These are phyloP conservation scores for Calamus simplicifolius DNA, from an alignment of 176 grass and related monocot species.

Conservation along the genomic window DNA sequence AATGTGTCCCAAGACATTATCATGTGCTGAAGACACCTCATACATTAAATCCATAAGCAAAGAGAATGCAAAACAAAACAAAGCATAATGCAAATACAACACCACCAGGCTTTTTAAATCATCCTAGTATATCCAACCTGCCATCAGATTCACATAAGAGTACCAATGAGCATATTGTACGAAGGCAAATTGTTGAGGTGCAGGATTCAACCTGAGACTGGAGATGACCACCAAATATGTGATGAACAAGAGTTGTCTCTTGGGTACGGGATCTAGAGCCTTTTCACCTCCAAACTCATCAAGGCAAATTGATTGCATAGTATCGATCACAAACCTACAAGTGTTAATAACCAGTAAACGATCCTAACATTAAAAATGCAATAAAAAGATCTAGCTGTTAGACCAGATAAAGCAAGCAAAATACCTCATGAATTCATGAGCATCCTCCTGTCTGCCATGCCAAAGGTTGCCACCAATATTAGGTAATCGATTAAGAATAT, in stretches of 20 bases:
- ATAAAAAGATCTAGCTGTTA: constrained; percentile 10
- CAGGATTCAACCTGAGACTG: constrained; percentile 62
- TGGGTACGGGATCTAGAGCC: constrained; percentile 63
- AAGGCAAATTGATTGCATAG: constrained; percentile 92
- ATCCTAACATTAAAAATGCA: no score
- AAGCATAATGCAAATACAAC: no score
- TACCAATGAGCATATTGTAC: no score
- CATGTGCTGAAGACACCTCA: no score
- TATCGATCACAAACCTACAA: constrained; percentile 87
- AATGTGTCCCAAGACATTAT: no score
- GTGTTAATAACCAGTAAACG: no score
- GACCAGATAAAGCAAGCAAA: constrained; percentile 28
- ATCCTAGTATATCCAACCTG: no score
- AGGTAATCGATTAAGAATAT: constrained; percentile 86
- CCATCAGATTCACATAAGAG: no score
- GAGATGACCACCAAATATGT: constrained; percentile 91
- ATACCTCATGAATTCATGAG: constrained; percentile 99
- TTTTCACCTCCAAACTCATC: constrained; percentile 99
- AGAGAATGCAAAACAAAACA: no score
- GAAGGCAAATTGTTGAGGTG: no score
- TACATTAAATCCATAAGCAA: no score
- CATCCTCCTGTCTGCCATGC: constrained; percentile 90
- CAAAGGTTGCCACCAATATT: constrained; percentile 98
- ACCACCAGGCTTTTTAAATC: no score
- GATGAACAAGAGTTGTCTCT: constrained; percentile 90